Percentiles rank a stretch among this genome's conserved stretches.
Evolutionary conservation across 768 basidiomycete species (phyloP).

Genomic region (Xerocomellus intermedius): DNA sequence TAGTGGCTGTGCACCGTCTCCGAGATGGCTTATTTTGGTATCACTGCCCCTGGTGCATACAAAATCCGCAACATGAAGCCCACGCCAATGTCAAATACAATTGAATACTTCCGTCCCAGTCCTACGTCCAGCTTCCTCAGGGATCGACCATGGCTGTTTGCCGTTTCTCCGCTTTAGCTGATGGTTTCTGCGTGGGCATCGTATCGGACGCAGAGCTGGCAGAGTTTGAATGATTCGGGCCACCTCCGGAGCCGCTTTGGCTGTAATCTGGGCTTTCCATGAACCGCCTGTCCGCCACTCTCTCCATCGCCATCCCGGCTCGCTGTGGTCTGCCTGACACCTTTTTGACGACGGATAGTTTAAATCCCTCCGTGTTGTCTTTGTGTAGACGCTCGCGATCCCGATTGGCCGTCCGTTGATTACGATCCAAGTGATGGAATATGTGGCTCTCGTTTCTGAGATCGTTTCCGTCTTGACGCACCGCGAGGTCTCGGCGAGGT

Average conservation of each 20-base stretch:
- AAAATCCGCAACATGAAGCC: background rate
- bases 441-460: conserved; percentile 21
- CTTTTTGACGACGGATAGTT: background rate
- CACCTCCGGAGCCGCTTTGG: conserved; percentile 6
- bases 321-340: background rate
- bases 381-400: conserved; percentile 6
- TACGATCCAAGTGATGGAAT: conserved; percentile 32
- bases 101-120: background rate
- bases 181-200: conserved; percentile 12
- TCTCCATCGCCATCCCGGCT: background rate
- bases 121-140: background rate
- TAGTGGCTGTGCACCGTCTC: conserved; percentile 22
- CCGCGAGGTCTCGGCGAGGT: conserved; percentile 26
- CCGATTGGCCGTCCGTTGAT: conserved; percentile 23
- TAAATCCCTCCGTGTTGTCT: background rate
- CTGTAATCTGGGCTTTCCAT: conserved; percentile 31
- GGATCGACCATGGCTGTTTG: conserved; percentile 6
- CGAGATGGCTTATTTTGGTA: background rate
- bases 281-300: conserved; percentile 14
- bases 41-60: background rate
- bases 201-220: conserved; percentile 10
- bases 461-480: conserved; percentile 13
- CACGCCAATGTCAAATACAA: background rate
- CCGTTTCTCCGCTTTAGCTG: conserved; percentile 1
- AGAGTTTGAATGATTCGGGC: background rate